Evolutionary conservation across 371 early-diverging fungal species (phyloP).

Genomic region (Caulochytrium protostelioides): DNA sequence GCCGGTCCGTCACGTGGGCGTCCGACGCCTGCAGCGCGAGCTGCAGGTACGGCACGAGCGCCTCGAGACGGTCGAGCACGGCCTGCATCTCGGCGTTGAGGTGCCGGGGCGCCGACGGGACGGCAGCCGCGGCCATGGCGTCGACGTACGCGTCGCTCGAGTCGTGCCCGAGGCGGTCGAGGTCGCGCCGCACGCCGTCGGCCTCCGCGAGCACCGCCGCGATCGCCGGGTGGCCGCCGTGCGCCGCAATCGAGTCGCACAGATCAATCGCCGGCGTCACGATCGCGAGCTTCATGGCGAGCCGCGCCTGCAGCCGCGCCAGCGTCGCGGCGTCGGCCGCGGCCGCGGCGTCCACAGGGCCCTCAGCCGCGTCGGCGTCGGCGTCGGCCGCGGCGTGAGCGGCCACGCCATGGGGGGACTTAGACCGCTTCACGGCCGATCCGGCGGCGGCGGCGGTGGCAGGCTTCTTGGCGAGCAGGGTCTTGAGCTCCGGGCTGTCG

Average conservation of each 20-base stretch:
- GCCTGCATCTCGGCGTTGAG: slow-evolving; percentile 21
- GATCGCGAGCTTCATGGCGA: slow-evolving; percentile 18
- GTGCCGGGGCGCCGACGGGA: slow-evolving; percentile 9
- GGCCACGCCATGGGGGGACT: too few species aligned
- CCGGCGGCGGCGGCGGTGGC: too few species aligned
- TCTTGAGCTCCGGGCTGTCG: too few species aligned
- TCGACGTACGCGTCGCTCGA: slow-evolving; percentile 5
- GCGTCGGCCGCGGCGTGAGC: too few species aligned
- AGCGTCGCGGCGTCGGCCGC: too few species aligned
- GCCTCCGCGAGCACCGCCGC: slow-evolving; percentile 40
- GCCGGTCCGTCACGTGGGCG: slow-evolving; percentile 12
- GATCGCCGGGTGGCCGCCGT: slow-evolving; percentile 40
- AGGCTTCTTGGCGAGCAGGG: too few species aligned
- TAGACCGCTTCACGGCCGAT: too few species aligned
- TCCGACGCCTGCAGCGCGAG: slow-evolving; percentile 32
- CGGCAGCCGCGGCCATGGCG: slow-evolving; percentile 2
- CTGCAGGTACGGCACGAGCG: slow-evolving; percentile 42
- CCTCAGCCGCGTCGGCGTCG: too few species aligned
- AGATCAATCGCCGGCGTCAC: slow-evolving; percentile 46
- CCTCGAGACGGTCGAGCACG: slow-evolving; percentile 32
- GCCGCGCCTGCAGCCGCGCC: too few species aligned
- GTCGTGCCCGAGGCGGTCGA: not conserved
- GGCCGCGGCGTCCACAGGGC: too few species aligned
- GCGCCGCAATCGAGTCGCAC: slow-evolving; percentile 36
- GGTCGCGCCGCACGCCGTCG: slow-evolving; percentile 19